Evolutionary conservation across 257 asterid genomes (phyloP), one percentile per base, ranked within the genome.

Genomic region (Linderniella brevidens): DNA sequence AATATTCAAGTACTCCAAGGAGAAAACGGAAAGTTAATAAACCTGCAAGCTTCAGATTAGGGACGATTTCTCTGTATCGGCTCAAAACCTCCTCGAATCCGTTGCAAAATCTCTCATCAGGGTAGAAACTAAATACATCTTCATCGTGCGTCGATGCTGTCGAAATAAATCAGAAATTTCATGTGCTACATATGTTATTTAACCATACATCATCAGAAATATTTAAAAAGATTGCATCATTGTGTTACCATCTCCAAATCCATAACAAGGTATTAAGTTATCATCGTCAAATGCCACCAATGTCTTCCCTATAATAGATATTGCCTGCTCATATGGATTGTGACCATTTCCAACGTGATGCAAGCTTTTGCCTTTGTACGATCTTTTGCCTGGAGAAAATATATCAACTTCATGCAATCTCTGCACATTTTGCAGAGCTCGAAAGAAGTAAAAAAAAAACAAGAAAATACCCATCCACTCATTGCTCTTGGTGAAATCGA

Each of bases 401-500:
- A 25, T 25, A 25, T 25, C 32, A 25, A n/a, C n/a, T 25, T 6
- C 32, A 25, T 2, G 3, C 32, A 2, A 25, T 25, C 32, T 25
- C 32, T 6, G 3, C 32, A 25, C 4, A 25, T 25, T 25, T 25
- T 25, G 4, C 3, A 25, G 32, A 25, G 32, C 32, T 25, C 32
- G 6, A 25, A 25, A 3, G 3, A 25, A 25, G 3, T 25, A 6
- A 3, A 25, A 2, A 44, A 16, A 17, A 19, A n/a, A 57, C 52
- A 49, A 49, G 20, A 44, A 12, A 11, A 20, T 42, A 88, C 98
- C 98, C 64, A 95, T 88, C 96, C 98, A 88, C 63, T 88, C 96
- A 44, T 88, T 88, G 71, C 96, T 88, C 86, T 81, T 88, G 1
- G 98, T 88, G 70, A 80, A 84, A 70, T 90, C 96, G 14, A 90